Evolutionary conservation across 352 stramenopile species (phyloP).

Genomic region (Phytophthora europaea): DNA sequence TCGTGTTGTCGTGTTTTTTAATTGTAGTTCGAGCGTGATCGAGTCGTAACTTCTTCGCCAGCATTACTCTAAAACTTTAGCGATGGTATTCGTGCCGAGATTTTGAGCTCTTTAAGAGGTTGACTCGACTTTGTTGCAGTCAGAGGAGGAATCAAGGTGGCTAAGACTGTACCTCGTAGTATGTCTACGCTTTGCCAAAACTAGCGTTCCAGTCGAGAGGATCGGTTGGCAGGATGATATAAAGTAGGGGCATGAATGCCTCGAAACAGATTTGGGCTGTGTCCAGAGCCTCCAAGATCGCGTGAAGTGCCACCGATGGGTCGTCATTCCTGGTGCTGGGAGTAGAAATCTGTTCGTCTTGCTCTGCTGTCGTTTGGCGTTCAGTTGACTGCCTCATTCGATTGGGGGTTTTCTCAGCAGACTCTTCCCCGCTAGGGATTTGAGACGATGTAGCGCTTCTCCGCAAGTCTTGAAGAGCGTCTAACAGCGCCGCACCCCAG

Average conservation of each 20-base stretch:
- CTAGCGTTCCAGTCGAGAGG: constrained; percentile 1
- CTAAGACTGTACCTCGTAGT: no score
- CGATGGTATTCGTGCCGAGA: no score
- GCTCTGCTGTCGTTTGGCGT: neutral
- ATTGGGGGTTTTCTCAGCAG: neutral
- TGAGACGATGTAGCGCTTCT: neutral
- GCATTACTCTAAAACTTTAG: no score
- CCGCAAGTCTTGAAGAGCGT: constrained; percentile 9
- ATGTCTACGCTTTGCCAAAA: neutral
- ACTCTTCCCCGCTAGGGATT: neutral
- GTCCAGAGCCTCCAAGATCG: constrained; percentile 32
- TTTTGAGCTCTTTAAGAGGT: no score
- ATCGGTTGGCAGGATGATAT: constrained; percentile 32
- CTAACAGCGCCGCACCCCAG: constrained; percentile 25
- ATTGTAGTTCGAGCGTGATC: no score
- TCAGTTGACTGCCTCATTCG: neutral
- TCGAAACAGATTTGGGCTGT: constrained; percentile 41
- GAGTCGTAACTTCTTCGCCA: no score
- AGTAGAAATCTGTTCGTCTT: neutral
- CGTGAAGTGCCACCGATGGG: neutral
- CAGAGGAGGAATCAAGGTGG: no score
- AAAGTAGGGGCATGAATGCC: constrained; percentile 44
- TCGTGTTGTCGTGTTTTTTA: no score
- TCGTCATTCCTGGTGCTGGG: neutral
- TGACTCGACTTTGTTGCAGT: no score